Evolutionary conservation across 176 grass and related monocot species (phyloP).

Genomic region (Miscanthus lutarioriparius): DNA sequence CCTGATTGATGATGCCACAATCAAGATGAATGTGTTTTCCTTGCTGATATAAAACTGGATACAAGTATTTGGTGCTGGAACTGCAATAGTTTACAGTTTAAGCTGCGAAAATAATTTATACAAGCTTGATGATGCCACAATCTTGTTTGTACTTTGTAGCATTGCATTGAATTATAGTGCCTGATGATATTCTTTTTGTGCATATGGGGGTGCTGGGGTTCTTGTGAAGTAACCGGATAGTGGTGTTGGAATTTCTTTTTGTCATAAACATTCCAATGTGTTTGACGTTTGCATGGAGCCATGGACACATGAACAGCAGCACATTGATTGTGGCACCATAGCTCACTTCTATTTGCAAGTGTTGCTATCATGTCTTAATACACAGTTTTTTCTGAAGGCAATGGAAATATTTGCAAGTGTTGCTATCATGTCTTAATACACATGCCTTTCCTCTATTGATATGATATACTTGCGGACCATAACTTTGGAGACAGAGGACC

Average conservation of each 20-base stretch:
- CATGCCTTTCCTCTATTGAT: neutral
- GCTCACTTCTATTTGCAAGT: neutral
- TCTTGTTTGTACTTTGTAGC: neutral
- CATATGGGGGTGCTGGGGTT: neutral
- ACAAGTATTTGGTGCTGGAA: neutral
- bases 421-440: no score
- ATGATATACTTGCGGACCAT: neutral
- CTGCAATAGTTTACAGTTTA: neutral
- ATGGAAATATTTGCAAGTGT: neutral
- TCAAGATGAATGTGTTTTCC: neutral
- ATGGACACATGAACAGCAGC: neutral
- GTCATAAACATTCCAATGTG: neutral
- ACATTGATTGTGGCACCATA: neutral
- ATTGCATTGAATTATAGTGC: neutral
- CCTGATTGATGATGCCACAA: no score
- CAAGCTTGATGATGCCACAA: no score
- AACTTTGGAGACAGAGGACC: neutral
- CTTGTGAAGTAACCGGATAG: neutral
- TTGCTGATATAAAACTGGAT: neutral
- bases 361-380: neutral
- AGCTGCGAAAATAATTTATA: neutral
- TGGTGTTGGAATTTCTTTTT: neutral
- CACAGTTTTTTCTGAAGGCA: neutral
- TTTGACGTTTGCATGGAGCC: neutral
- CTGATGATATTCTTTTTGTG: neutral